Evolutionary conservation across 1,284 basidiomycete genomes (phyloP).

Genomic region (Trichosporon sp.): DNA sequence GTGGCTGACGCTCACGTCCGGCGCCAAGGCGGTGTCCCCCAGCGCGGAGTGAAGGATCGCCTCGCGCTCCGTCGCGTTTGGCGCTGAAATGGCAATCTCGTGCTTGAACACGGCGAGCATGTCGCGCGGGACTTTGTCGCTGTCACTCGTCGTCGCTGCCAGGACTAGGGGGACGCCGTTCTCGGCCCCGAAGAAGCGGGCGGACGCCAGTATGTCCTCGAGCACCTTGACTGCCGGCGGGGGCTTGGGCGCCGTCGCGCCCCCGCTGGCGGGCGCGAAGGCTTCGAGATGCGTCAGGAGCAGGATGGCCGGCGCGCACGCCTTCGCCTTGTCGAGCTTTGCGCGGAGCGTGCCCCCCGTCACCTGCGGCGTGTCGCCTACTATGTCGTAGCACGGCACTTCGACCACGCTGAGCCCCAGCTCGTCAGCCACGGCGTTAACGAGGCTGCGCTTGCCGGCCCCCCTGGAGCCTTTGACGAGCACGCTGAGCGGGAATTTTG

Average conservation of each 20-base stretch:
- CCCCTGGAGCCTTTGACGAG: constrained; percentile 53
- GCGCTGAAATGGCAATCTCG: constrained; percentile 71
- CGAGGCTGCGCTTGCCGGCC: constrained; percentile 51
- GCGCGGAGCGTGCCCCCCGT: constrained; percentile 72
- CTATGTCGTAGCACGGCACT: constrained; percentile 76
- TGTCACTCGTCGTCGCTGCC: constrained; percentile 68
- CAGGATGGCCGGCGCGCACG: constrained; percentile 80
- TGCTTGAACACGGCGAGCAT: constrained; percentile 81
- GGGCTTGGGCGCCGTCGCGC: constrained; percentile 49
- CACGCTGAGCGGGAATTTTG: constrained; percentile 39
- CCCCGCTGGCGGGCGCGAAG: constrained; percentile 63
- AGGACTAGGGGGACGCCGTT: constrained; percentile 61
- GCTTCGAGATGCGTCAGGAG: constrained; percentile 81
- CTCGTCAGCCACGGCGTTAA: constrained; percentile 31
- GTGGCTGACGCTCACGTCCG: constrained; percentile 68
- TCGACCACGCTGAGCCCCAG: constrained; percentile 65
- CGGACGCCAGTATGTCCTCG: constrained; percentile 21
- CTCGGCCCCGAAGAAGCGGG: constrained; percentile 17
- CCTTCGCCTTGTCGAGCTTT: constrained; percentile 69
- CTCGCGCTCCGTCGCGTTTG: constrained; percentile 67
- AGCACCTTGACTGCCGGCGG: constrained; percentile 36
- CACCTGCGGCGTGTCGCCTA: constrained; percentile 73
- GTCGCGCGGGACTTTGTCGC: constrained; percentile 61
- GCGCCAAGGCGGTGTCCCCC: constrained; percentile 53
- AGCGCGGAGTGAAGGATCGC: constrained; percentile 59